phyloP scores from a whole-genome alignment of 1,284 basidiomycete species.

The Trametes hirsuta region DNA sequence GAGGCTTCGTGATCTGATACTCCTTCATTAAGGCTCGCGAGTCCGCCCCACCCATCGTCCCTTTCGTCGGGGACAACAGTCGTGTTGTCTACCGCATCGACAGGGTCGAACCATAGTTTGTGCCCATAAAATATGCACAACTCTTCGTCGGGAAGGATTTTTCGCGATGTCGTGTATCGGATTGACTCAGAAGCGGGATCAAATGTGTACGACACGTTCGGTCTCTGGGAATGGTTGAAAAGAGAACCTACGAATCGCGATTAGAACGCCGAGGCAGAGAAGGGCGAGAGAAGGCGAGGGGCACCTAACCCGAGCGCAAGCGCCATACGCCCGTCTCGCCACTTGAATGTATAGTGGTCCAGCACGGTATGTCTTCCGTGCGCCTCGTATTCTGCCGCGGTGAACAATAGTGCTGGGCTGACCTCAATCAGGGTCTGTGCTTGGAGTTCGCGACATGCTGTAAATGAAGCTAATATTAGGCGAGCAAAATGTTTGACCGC shows the following conservation, averaged over 20 bases:
- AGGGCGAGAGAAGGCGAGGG: conserved; percentile 20
- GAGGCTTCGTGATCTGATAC: conserved; percentile 23
- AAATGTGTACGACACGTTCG: conserved; percentile 74
- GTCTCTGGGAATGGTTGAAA: conserved; percentile 76
- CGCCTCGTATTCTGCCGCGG: conserved; percentile 69
- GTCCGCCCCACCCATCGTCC: conserved; percentile 52
- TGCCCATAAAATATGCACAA: conserved; percentile 81
- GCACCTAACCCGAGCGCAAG: conserved; percentile 86
- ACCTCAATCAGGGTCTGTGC: conserved; percentile 76
- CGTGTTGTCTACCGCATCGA: conserved; percentile 29
- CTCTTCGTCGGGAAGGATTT: conserved; percentile 67
- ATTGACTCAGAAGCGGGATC: conserved; percentile 63
- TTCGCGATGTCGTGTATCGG: conserved; percentile 60
- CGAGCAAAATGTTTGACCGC: neutral
- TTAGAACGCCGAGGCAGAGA: neutral
- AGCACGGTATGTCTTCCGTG: conserved; percentile 75
- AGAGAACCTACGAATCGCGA: conserved; percentile 60
- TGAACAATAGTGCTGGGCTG: conserved; percentile 85
- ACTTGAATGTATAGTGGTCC: conserved; percentile 87
- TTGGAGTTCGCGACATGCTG: conserved; percentile 64
- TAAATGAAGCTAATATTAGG: neutral
- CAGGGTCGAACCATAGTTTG: conserved; percentile 63
- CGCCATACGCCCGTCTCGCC: conserved; percentile 82
- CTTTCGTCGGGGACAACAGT: conserved; percentile 10
- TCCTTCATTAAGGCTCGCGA: conserved; percentile 38